These are phyloP conservation scores for Ceratocystis ficicola DNA, from an alignment of 2,329 filamentous ascomycete genomes.

Conservation along the genomic window DNA sequence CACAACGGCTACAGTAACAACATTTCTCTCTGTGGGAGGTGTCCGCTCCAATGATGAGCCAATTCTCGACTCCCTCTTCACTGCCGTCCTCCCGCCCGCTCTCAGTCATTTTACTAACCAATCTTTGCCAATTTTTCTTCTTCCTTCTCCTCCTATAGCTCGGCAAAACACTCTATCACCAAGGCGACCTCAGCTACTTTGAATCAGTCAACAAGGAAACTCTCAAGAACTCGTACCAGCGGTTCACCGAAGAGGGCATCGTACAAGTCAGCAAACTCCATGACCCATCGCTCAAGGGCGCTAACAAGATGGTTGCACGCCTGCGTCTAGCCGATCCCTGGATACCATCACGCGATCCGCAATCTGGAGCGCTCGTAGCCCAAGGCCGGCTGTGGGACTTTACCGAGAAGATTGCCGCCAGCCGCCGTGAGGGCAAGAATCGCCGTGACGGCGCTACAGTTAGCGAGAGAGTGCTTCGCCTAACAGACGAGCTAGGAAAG, in stretches of 20 bases:
- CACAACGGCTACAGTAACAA: background rate
- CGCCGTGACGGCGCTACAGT: conserved; percentile 86
- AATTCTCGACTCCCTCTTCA: too few species aligned
- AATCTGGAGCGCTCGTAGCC: conserved; percentile 50
- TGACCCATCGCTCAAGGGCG: conserved; percentile 33
- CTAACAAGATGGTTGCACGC: conserved; percentile 42
- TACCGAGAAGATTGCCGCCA: conserved; percentile 72
- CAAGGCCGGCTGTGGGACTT: conserved; percentile 82
- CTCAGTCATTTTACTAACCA: background rate
- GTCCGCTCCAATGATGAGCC: too few species aligned
- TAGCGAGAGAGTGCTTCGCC: conserved; percentile 61
- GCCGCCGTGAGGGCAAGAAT: conserved; percentile 86
- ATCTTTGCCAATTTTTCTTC: background rate
- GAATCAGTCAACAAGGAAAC: conserved; percentile 98
- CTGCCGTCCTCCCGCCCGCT: background rate
- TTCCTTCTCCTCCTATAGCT: conserved; percentile 39
- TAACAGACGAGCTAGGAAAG: conserved; percentile 62
- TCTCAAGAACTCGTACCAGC: conserved; percentile 78
- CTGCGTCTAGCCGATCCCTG: conserved; percentile 63
- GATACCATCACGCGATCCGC: conserved; percentile 53
- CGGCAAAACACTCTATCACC: conserved; percentile 93
- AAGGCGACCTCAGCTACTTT: conserved; percentile 93
- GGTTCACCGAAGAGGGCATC: conserved; percentile 85
- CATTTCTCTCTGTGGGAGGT: background rate
- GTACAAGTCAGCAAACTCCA: conserved; percentile 60